Percentiles rank a stretch among this genome's conserved stretches.
Conservation (phyloP, 2,329 filamentous ascomycete species). For the Xylaria sp. region DNA sequence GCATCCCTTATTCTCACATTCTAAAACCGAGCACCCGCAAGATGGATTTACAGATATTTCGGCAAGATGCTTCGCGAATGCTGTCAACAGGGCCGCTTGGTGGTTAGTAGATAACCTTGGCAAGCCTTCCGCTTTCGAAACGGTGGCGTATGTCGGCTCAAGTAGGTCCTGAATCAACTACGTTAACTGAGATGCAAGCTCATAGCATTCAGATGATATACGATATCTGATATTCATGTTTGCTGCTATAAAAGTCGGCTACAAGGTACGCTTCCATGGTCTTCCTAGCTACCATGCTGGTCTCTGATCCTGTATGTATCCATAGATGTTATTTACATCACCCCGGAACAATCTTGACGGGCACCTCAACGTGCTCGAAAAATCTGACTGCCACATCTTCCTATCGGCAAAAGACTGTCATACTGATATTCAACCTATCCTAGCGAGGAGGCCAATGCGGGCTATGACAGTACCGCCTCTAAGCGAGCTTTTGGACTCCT, state of each 20-base stretch:
- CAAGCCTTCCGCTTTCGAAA: neutral
- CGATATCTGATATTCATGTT: conserved; percentile 10
- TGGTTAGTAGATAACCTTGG: conserved; percentile 5
- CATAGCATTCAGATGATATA: conserved; percentile 5
- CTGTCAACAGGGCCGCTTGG: conserved; percentile 7
- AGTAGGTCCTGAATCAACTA: neutral
- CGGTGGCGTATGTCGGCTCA: conserved; percentile 8
- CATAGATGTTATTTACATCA: conserved; percentile 10
- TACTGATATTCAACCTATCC: neutral
- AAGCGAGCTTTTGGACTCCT: neutral
- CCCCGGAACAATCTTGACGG: conserved; percentile 11
- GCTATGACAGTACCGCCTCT: neutral
- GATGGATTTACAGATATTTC: conserved; percentile 7
- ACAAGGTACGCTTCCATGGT: neutral
- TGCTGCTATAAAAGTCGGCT: conserved; percentile 5
- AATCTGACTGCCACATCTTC: conserved; percentile 3
- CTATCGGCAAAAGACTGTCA: conserved; percentile 2
- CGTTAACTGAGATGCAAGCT: too few relatives aligned
- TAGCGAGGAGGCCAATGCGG: neutral
- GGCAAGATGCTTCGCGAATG: conserved; percentile 7
- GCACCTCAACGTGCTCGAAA: conserved; percentile 12
- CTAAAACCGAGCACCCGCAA: conserved; percentile 1
- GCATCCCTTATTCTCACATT: conserved; percentile 7
- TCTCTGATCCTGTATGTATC: neutral
- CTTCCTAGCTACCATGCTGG: neutral